Conservation (phyloP, 139 green algal genomes). For the Picochlorum sp. region DNA sequence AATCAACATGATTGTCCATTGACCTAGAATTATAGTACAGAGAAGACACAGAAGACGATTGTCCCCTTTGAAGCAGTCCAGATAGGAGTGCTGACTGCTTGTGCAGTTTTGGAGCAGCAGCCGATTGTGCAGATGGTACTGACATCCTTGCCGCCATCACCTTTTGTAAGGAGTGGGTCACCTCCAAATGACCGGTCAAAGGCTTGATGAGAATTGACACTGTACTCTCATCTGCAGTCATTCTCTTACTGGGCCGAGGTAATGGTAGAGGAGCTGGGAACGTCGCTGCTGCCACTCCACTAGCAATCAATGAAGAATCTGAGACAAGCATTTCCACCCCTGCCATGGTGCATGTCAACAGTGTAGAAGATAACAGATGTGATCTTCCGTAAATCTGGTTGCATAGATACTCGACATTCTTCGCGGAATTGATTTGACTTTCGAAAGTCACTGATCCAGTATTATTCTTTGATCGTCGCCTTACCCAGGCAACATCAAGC, state of each 20-base stretch:
- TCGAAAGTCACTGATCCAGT: constrained; percentile 3
- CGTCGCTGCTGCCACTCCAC: neutral
- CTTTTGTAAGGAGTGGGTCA: neutral
- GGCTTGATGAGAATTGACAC: neutral
- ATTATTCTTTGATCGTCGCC: neutral
- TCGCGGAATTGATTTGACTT: neutral
- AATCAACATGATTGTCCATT: neutral
- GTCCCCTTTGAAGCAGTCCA: no score
- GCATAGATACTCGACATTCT: neutral
- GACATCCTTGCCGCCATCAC: neutral
- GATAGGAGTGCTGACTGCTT: no score
- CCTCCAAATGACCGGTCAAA: neutral
- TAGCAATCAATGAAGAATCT: neutral
- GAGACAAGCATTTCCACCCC: neutral
- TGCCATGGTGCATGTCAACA: neutral
- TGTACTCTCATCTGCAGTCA: neutral
- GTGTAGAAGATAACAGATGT: neutral
- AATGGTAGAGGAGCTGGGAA: neutral
- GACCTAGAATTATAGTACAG: no score
- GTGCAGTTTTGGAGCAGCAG: no score
- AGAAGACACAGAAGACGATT: no score
- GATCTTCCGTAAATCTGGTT: constrained; percentile 3
- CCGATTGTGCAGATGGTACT: neutral
- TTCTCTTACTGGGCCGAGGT: neutral
- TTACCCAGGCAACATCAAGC: neutral